Percentiles rank a stretch among this genome's conserved stretches.
Evolutionary conservation across 176 grass and related monocot genomes (phyloP).

Genomic region (Lolium perenne): DNA sequence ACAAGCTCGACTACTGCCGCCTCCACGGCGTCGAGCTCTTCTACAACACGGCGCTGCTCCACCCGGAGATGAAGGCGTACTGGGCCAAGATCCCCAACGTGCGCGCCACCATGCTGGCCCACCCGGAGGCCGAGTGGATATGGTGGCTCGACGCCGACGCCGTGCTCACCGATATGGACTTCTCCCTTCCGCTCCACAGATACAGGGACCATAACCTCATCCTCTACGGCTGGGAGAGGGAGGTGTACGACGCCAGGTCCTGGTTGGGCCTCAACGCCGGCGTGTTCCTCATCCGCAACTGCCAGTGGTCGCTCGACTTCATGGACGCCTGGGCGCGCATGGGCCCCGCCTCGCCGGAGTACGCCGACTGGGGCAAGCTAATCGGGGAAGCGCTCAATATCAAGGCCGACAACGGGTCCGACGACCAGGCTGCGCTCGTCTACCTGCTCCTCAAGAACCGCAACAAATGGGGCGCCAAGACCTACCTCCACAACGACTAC

Average conservation of each 20-base stretch:
- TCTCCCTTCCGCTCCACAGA: slow-evolving; percentile 49
- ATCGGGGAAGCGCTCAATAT: slow-evolving; percentile 36
- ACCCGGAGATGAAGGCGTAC: slow-evolving; percentile 61
- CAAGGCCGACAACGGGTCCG: slow-evolving; percentile 49
- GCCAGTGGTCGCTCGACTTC: slow-evolving; percentile 91
- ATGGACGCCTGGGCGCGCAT: slow-evolving; percentile 61
- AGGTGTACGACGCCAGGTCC: slow-evolving; percentile 50
- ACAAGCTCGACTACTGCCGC: slow-evolving; percentile 91
- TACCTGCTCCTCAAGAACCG: slow-evolving; percentile 54
- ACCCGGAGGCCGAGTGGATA: slow-evolving; percentile 86
- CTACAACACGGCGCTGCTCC: slow-evolving; percentile 65
- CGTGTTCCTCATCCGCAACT: slow-evolving; percentile 87
- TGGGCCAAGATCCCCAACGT: slow-evolving; percentile 77
- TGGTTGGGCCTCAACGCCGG: slow-evolving; percentile 86
- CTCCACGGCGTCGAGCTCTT: slow-evolving; percentile 68
- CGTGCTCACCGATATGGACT: slow-evolving; percentile 91
- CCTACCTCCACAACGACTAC: slow-evolving; percentile 59
- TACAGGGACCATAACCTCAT: slow-evolving; percentile 54
- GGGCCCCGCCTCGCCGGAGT: slow-evolving; percentile 44
- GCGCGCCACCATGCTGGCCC: slow-evolving; percentile 81
- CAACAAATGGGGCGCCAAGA: slow-evolving; percentile 34
- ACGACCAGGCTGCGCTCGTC: slow-evolving; percentile 74
- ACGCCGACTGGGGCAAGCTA: slow-evolving; percentile 37
- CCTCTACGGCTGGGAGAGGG: slow-evolving; percentile 56
- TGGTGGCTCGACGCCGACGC: slow-evolving; percentile 96